Conservation (phyloP, 352 stramenopile genomes). For the Plasmopara muralis region DNA sequence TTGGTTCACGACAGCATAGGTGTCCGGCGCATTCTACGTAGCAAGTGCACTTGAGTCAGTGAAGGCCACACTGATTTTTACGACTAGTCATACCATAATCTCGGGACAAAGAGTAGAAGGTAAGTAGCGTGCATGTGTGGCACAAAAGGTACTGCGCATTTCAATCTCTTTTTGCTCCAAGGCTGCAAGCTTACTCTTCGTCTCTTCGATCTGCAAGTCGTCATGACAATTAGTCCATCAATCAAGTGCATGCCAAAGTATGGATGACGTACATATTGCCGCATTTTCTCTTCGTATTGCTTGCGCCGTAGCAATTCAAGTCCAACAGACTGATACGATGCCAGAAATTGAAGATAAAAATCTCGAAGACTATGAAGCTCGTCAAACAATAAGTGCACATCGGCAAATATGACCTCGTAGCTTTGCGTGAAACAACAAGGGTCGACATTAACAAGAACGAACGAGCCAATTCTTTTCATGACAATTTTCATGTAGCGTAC, state of each 20-base stretch:
- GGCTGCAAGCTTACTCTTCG: conserved; percentile 35
- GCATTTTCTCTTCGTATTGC: conserved; percentile 45
- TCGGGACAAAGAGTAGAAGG: conserved; percentile 64
- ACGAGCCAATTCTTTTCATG: not conserved
- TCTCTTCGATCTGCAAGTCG: conserved; percentile 45
- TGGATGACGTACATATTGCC: conserved; percentile 33
- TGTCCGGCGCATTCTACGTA: conserved; percentile 44
- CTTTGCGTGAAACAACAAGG: conserved; percentile 13
- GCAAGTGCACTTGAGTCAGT: not conserved
- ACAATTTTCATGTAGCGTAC: conserved; percentile 25
- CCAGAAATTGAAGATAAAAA: conserved; percentile 78
- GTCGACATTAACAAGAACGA: too few species aligned
- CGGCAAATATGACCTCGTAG: conserved; percentile 58
- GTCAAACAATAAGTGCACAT: conserved; percentile 70
- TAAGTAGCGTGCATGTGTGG: conserved; percentile 61
- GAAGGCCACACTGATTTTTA: not conserved
- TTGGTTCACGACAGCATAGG: conserved; percentile 34
- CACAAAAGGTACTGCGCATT: conserved; percentile 36
- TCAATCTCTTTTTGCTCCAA: conserved; percentile 46
- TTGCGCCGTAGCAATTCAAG: conserved; percentile 49
- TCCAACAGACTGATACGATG: conserved; percentile 52
- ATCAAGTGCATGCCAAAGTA: not conserved
- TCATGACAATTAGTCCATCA: not conserved
- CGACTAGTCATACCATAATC: conserved; percentile 39
- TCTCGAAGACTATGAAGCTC: conserved; percentile 69